Conservation (phyloP, 441 rosid species). For the Flueggea neowawraea region DNA sequence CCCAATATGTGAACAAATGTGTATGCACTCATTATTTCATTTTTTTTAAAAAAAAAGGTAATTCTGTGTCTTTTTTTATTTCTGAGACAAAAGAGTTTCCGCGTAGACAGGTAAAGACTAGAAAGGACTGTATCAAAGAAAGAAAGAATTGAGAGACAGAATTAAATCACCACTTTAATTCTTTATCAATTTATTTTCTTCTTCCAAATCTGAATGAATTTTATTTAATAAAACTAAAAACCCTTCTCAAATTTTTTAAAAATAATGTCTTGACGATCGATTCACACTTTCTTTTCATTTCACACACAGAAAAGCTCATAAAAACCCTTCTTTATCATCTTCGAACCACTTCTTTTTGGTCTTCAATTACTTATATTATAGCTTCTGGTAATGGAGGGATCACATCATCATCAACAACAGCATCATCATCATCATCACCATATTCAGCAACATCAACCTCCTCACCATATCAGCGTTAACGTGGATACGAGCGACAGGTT, state of each 20-base stretch:
- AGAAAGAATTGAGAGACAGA: constrained; percentile 17
- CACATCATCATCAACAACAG: constrained; percentile 27
- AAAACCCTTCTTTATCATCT: not conserved
- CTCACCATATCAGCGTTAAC: constrained; percentile 33
- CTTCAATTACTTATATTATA: no score
- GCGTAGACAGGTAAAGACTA: constrained; percentile 80
- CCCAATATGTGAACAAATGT: not conserved
- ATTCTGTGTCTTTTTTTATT: no score
- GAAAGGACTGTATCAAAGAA: constrained; percentile 19
- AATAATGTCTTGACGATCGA: not conserved
- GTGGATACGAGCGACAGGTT: constrained; percentile 66
- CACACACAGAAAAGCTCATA: not conserved
- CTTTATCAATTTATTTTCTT: not conserved
- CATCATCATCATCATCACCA: constrained; percentile 43
- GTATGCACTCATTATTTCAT: no score
- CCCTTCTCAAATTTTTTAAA: no score
- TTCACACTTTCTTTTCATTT: not conserved
- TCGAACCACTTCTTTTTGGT: constrained; percentile 13
- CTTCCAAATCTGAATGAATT: constrained; percentile 32
- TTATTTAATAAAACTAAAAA: constrained; percentile 15
- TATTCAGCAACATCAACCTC: constrained; percentile 39
- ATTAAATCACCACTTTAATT: constrained; percentile 1
- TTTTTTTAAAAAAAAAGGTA: no score
- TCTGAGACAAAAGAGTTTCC: constrained; percentile 33
- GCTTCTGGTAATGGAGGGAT: constrained; percentile 36